Evolutionary conservation across 371 early-diverging fungal species (phyloP), one percentile per base, ranked within the genome.

Genomic region (Mucor saturninus): DNA sequence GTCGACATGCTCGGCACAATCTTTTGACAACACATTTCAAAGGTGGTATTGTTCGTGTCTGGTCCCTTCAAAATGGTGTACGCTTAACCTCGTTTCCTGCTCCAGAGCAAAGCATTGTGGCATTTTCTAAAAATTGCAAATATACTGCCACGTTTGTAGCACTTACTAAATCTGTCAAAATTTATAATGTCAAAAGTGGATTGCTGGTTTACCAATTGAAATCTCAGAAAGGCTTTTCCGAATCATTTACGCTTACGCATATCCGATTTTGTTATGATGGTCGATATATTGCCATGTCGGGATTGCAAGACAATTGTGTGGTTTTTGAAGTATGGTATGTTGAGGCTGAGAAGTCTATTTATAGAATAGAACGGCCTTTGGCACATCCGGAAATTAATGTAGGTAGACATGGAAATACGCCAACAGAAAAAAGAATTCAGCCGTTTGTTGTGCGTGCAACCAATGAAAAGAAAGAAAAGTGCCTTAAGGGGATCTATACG

Each of bases 1-100:
- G 55, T 1, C 38, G 49, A 14, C 55, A 62, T 21, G 54, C 54
- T 28, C 54, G 55, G 11, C 46, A 55, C 6, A 55, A 55, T 38
- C 26, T 62, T 29, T 38, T 62, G 1, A 29, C 54, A 1, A 55
- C 45, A 8, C 54, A 54, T 1, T 45, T 21, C 26, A 15, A 1
- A 8, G 43, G 54, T 3, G 26, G 38, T 8, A 54, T 61, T 8
- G 21, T 35, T 13, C 35, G 62, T n/a, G 48, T 62, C 37, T 62
- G 62, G 62, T 55, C 62, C 5, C n/a, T 54, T 37, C 48, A 62
- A 32, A 26, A 57, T 30, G 62, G 62, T 15, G 48, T 55, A 45
- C 45, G 45, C 0, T 13, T 54, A 3, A 62, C 55, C 6, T 62
- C 62, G 14, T 46, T 54, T 55, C 2, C 5, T 26, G 48, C 48